Conservation (phyloP, 2,329 filamentous ascomycete species). For the Botrytis hyacinthi region DNA sequence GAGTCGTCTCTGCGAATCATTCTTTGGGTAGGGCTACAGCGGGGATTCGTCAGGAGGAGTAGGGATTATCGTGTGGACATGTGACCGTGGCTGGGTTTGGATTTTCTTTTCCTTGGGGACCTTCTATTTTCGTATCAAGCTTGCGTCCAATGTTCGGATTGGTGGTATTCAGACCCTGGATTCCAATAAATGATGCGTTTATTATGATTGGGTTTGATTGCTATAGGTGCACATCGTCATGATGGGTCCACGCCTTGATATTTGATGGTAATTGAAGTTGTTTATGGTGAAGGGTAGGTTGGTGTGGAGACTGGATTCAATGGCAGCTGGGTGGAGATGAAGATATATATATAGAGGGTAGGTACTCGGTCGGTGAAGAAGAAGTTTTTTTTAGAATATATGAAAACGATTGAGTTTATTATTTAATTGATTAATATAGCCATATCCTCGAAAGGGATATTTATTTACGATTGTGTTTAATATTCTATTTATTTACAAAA, state of each 20-base stretch:
- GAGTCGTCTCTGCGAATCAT: neutral
- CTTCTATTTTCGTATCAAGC: neutral
- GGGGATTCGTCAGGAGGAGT: neutral
- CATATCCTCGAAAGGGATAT: neutral
- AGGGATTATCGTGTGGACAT: neutral
- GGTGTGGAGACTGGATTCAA: slow-evolving; percentile 5
- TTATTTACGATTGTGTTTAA: neutral
- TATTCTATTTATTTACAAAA: neutral
- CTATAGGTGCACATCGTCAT: slow-evolving; percentile 20
- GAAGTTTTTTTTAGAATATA: neutral
- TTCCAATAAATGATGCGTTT: neutral
- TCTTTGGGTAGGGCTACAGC: neutral
- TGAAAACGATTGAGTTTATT: neutral
- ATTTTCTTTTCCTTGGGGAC: slow-evolving; percentile 2
- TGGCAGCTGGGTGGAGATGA: slow-evolving; percentile 7
- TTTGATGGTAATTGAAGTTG: neutral
- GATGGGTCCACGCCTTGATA: slow-evolving; percentile 1
- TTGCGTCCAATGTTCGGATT: neutral
- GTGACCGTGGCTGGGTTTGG: neutral
- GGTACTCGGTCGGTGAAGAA: slow-evolving; percentile 14
- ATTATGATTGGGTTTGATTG: slow-evolving; percentile 7
- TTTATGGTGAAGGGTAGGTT: neutral
- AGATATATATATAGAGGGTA: slow-evolving; percentile 18
- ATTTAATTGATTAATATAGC: neutral
- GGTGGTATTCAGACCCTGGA: neutral